A percentile compares a stretch with the other conserved stretches of the same genome.
These are phyloP conservation scores for Candida saitoana DNA, from an alignment of 805 yeast genomes.

Conservation along the genomic window DNA sequence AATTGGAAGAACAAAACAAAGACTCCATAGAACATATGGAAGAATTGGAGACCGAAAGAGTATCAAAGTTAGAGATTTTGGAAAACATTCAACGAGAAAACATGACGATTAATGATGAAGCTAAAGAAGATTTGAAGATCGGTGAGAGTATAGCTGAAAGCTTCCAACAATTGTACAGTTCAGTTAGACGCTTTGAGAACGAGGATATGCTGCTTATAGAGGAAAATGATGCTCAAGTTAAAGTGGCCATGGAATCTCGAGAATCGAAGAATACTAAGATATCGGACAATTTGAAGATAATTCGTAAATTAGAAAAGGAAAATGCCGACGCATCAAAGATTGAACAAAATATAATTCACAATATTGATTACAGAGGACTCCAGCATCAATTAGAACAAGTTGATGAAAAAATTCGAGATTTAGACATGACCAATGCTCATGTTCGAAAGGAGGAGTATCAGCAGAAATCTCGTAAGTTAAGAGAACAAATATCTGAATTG, in stretches of 20 bases:
- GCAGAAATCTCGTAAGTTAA: conserved; percentile 47
- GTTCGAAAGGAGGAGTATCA: conserved; percentile 59
- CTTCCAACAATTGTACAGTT: conserved; percentile 7
- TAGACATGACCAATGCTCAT: conserved; percentile 59
- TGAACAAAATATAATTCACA: conserved; percentile 61
- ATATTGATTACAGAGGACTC: conserved; percentile 53
- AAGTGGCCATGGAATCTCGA: conserved; percentile 19
- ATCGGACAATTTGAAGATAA: conserved; percentile 16
- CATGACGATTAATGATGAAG: conserved; percentile 3
- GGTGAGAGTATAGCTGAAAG: conserved; percentile 5
- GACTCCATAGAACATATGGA: conserved; percentile 14
- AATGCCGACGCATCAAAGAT: conserved; percentile 56
- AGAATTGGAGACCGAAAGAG: conserved; percentile 10
- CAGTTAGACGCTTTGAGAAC: conserved; percentile 19
- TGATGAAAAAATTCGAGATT: conserved; percentile 34
- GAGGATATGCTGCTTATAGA: conserved; percentile 17
- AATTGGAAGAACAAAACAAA: conserved; percentile 23
- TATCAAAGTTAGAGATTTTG: conserved; percentile 5
- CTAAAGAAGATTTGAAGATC: conserved; percentile 6
- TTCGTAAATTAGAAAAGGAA: conserved; percentile 35
- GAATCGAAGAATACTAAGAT: conserved; percentile 16
- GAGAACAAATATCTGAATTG: conserved; percentile 47
- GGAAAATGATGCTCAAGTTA: conserved; percentile 17
- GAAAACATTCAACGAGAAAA: conserved; percentile 9
- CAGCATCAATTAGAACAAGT: conserved; percentile 34